Percentiles rank a stretch among this genome's conserved stretches.
Evolutionary conservation across 495 filamentous ascomycete genomes (phyloP).

Genomic region (Wilcoxina mikolae): DNA sequence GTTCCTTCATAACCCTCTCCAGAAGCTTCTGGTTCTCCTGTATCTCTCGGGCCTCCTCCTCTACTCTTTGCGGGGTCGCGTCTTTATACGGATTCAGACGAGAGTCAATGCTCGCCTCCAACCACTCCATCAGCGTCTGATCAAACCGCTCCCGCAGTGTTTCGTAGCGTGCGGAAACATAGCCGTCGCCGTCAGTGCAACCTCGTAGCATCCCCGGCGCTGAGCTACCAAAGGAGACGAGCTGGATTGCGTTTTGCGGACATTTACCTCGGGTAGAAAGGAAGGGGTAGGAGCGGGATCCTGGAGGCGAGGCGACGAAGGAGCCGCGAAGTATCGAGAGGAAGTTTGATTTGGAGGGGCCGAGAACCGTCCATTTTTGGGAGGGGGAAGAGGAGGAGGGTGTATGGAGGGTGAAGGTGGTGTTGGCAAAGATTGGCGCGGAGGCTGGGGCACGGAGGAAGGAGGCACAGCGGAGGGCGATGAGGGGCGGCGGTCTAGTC

Average conservation of each 20-base stretch:
- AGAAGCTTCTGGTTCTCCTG: slow-evolving; percentile 37
- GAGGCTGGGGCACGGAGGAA: slow-evolving; percentile 15
- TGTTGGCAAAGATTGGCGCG: slow-evolving; percentile 33
- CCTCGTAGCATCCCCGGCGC: slow-evolving; percentile 29
- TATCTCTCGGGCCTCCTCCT: slow-evolving; percentile 34
- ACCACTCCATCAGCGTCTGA: slow-evolving; percentile 63
- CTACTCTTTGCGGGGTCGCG: slow-evolving; percentile 56
- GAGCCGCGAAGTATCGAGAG: slow-evolving; percentile 50
- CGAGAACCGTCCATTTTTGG: slow-evolving; percentile 51
- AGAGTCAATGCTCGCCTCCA: slow-evolving; percentile 38
- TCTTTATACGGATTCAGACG: slow-evolving; percentile 32
- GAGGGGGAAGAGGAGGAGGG: slow-evolving; percentile 10
- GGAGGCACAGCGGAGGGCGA: slow-evolving; percentile 20
- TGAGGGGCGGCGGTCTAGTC: slow-evolving; percentile 17
- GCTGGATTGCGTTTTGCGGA: slow-evolving; percentile 19
- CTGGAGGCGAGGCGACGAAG: slow-evolving; percentile 45
- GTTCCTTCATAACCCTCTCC: slow-evolving; percentile 45
- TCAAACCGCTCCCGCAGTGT: slow-evolving; percentile 72
- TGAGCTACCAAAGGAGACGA: slow-evolving; percentile 27
- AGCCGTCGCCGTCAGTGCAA: slow-evolving; percentile 51
- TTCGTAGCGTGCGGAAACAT: slow-evolving; percentile 87
- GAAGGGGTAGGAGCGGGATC: slow-evolving; percentile 48
- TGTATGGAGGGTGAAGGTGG: slow-evolving; percentile 44
- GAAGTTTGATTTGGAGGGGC: slow-evolving; percentile 45
- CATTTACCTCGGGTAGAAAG: slow-evolving; percentile 31